Conservation (phyloP, 352 stramenopile genomes). For the Globisporangium uncinulatum region DNA sequence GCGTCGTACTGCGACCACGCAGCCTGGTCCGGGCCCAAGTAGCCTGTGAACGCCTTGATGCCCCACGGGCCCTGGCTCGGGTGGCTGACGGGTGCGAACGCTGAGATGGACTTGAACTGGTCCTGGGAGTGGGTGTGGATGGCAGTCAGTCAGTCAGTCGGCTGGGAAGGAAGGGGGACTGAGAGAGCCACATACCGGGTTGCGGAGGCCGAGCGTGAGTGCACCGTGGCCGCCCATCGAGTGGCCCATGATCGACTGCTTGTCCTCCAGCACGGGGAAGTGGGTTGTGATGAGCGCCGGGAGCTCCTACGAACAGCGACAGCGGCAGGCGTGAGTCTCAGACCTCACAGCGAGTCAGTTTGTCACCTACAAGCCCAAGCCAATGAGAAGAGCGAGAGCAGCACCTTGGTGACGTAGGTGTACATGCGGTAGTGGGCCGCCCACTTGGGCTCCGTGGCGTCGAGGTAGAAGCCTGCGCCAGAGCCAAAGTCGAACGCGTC, state of each 20-base stretch:
- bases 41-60: constrained; percentile 96
- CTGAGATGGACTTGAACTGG: constrained; percentile 91
- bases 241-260: constrained; percentile 93
- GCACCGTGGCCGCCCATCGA: constrained; percentile 97
- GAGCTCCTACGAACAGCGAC: too few relatives aligned
- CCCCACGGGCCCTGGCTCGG: constrained; percentile 96
- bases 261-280: constrained; percentile 81
- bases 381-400: too few relatives aligned
- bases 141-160: neutral
- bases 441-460: constrained; percentile 94
- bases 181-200: constrained; percentile 32
- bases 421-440: constrained; percentile 97
- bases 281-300: constrained; percentile 84
- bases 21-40: constrained; percentile 91
- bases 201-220: constrained; percentile 92
- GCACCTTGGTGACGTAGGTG: constrained; percentile 93
- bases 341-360: too few relatives aligned
- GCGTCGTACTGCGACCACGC: constrained; percentile 91
- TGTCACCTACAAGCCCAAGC: too few relatives aligned
- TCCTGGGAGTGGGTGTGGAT: constrained; percentile 17
- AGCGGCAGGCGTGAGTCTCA: too few relatives aligned
- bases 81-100: constrained; percentile 96
- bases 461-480: constrained; percentile 96
- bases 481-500: constrained; percentile 96
- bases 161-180: neutral